These are phyloP conservation scores for Alloteropsis semialata DNA, from an alignment of 176 grass and related monocot genomes.

Conservation along the genomic window DNA sequence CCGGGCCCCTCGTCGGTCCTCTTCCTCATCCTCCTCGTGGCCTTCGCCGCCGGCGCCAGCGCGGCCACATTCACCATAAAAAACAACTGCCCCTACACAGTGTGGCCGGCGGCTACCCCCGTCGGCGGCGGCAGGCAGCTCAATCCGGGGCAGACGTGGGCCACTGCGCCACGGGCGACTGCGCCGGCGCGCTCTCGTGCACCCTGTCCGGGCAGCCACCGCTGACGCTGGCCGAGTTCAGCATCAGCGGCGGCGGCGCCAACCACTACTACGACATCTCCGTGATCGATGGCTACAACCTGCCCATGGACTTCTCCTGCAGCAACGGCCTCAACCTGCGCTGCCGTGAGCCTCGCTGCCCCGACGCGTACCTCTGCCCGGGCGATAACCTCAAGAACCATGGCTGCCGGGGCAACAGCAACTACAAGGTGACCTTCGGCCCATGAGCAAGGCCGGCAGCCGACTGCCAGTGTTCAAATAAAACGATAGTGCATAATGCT, in stretches of 20 bases:
- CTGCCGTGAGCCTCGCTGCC: neutral
- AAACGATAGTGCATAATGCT: too few species aligned
- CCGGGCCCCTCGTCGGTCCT: too few species aligned
- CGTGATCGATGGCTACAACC: constrained; percentile 17
- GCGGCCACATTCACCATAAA: too few species aligned
- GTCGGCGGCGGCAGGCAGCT: too few species aligned
- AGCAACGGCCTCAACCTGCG: neutral
- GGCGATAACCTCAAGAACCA: neutral
- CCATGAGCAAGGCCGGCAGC: neutral
- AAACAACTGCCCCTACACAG: too few species aligned
- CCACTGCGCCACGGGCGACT: neutral
- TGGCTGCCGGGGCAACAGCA: neutral
- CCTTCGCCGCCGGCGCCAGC: too few species aligned
- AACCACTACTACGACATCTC: constrained; percentile 1
- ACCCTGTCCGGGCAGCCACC: neutral
- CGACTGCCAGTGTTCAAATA: too few species aligned
- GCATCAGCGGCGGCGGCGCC: neutral
- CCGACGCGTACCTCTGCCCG: neutral
- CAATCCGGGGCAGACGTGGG: neutral
- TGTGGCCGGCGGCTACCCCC: too few species aligned
- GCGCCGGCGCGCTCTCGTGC: neutral
- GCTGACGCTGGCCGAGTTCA: constrained; percentile 12
- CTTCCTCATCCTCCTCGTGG: too few species aligned
- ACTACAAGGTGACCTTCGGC: constrained; percentile 23
- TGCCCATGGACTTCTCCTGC: constrained; percentile 16